Conservation (phyloP, 2,329 filamentous ascomycete genomes). For the Fusarium humuli region DNA sequence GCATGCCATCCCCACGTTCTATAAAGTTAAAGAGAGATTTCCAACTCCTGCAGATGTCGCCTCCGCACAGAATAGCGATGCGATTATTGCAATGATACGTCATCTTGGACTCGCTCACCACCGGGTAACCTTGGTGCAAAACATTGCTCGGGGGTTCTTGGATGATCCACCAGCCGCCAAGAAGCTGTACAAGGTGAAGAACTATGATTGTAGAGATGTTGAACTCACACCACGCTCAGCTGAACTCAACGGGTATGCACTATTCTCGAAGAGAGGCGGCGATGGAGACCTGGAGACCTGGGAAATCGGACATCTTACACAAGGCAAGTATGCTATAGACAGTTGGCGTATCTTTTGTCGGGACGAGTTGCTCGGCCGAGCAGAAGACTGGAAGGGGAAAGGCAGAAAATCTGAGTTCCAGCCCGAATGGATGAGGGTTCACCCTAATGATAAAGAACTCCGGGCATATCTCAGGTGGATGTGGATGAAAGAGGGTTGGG, state of each 20-base stretch:
- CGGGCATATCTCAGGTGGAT: slow-evolving; percentile 88
- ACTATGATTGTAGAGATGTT: slow-evolving; percentile 57
- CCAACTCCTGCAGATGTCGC: slow-evolving; percentile 74
- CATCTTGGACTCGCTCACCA: slow-evolving; percentile 78
- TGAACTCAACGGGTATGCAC: not conserved
- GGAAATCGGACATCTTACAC: slow-evolving; percentile 88
- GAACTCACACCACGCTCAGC: slow-evolving; percentile 21
- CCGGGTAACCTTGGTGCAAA: slow-evolving; percentile 75
- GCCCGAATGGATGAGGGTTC: slow-evolving; percentile 90
- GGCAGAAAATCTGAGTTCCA: slow-evolving; percentile 68
- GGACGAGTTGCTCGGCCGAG: slow-evolving; percentile 76
- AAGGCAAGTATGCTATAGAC: slow-evolving; percentile 85
- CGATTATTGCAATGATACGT: slow-evolving; percentile 71
- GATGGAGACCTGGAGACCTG: slow-evolving; percentile 63
- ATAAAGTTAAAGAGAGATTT: slow-evolving; percentile 73
- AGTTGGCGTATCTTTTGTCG: slow-evolving; percentile 95
- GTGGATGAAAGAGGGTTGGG: slow-evolving; percentile 88
- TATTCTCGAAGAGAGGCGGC: slow-evolving; percentile 7
- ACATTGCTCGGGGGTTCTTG: slow-evolving; percentile 77
- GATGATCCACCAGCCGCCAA: slow-evolving; percentile 69
- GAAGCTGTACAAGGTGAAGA: slow-evolving; percentile 64
- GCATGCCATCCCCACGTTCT: slow-evolving; percentile 80
- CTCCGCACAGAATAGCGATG: slow-evolving; percentile 58
- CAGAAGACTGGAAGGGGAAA: slow-evolving; percentile 73
- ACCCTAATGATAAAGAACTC: slow-evolving; percentile 89